Conservation (phyloP, 441 rosid genomes). For the Rhodomyrtus psidioides region DNA sequence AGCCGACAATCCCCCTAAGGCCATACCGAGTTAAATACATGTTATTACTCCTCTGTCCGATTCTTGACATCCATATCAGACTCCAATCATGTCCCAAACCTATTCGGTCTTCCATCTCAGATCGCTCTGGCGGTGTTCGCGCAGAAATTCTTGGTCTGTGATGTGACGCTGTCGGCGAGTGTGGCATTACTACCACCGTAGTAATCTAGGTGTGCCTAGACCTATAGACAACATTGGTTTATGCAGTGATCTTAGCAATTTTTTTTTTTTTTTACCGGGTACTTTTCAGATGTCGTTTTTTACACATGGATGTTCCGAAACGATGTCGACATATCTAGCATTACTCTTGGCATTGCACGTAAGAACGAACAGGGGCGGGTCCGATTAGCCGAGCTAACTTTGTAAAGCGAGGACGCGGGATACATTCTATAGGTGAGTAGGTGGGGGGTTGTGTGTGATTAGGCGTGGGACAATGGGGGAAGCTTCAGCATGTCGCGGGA, state of each 20-base stretch:
- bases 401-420: not conserved
- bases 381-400: not conserved
- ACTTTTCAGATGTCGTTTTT: not conserved
- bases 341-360: not conserved
- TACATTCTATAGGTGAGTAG: not conserved
- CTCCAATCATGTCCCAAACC: not conserved
- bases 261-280: not conserved
- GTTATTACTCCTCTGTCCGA: not conserved
- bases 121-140: not conserved
- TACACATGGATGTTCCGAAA: not conserved
- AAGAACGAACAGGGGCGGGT: not conserved
- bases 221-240: not conserved
- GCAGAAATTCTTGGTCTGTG: not conserved
- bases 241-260: not conserved
- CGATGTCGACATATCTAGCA: not conserved
- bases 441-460: not conserved
- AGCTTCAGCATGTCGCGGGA: not conserved
- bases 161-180: not conserved
- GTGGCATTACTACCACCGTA: too few species aligned
- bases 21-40: not conserved
- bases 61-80: not conserved
- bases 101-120: not conserved
- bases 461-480: not conserved
- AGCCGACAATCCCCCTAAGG: not conserved
- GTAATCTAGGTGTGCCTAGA: not conserved